A percentile compares a stretch with the other conserved stretches of the same genome.
Evolutionary conservation across 2,329 filamentous ascomycete genomes (phyloP).

Genomic region (Diaporthe helianthi): DNA sequence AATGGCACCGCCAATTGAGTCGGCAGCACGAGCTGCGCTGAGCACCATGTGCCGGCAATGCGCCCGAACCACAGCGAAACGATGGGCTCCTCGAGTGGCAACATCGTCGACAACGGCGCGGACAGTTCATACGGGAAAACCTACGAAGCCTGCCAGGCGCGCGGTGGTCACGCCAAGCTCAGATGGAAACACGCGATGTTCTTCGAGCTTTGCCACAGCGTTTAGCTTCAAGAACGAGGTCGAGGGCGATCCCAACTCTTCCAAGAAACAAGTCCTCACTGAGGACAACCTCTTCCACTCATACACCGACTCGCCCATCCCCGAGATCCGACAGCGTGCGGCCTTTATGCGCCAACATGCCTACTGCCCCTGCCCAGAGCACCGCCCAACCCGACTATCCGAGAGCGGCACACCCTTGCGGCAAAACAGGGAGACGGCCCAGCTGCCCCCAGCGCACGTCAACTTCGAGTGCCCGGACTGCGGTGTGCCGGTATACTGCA

Average conservation of each 20-base stretch:
- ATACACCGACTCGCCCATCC: constrained; percentile 86
- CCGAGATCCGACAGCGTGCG: constrained; percentile 85
- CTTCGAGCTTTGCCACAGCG: constrained; percentile 26
- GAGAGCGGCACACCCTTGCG: constrained; percentile 67
- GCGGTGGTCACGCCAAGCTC: constrained; percentile 7
- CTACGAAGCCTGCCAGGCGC: constrained; percentile 14
- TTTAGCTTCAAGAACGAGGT: constrained; percentile 17
- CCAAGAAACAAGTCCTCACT: constrained; percentile 54
- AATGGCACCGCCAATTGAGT: constrained; percentile 34
- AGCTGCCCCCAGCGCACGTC: constrained; percentile 78
- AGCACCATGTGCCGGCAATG: constrained; percentile 35
- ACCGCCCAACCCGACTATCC: constrained; percentile 77
- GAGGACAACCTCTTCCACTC: constrained; percentile 91
- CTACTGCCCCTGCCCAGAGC: constrained; percentile 89
- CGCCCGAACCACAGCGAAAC: constrained; percentile 25
- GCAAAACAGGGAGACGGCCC: constrained; percentile 55
- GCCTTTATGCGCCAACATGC: constrained; percentile 93
- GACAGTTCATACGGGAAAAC: constrained; percentile 28
- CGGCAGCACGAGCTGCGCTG: constrained; percentile 33
- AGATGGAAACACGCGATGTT: constrained; percentile 4
- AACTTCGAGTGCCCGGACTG: constrained; percentile 96
- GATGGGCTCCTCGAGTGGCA: constrained; percentile 26
- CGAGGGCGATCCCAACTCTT: neutral
- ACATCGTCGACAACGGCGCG: constrained; percentile 19
- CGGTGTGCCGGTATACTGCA: constrained; percentile 92